Percentiles rank a stretch among this genome's conserved stretches.
Conservation (phyloP, 495 filamentous ascomycete species). For the Neurospora sp. region DNA sequence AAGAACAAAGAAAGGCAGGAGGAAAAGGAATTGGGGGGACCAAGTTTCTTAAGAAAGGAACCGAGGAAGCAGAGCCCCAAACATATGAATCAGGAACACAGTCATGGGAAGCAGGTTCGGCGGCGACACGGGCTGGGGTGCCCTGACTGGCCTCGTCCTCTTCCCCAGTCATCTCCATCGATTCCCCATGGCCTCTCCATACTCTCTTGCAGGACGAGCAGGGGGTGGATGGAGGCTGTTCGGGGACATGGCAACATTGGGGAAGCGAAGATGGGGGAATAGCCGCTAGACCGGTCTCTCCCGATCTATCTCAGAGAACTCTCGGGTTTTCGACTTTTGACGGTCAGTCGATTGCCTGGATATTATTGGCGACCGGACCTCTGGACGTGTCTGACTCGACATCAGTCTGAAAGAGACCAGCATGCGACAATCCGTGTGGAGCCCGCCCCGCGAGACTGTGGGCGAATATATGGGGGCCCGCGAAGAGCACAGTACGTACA, state of each 20-base stretch:
- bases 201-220: no score
- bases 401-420: not conserved
- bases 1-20: not conserved
- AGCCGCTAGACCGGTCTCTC: conserved; percentile 2
- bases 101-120: not conserved
- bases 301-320: not conserved
- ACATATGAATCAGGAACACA: not conserved
- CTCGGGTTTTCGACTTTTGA: not conserved
- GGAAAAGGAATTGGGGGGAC: not conserved
- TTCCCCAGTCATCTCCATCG: not conserved
- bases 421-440: not conserved
- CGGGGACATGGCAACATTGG: not conserved
- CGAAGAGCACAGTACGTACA: not conserved
- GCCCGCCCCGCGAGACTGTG: not conserved
- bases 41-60: not conserved
- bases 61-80: not conserved
- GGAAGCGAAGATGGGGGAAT: not conserved
- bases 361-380: not conserved
- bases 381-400: not conserved
- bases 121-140: not conserved
- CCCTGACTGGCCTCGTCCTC: not conserved
- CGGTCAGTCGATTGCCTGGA: not conserved
- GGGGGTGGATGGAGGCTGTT: not conserved
- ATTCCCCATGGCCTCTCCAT: not conserved
- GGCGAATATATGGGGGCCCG: not conserved